A percentile compares a stretch with the other conserved stretches of the same genome.
Conservation (phyloP, 345 rosid species). For the Mercurialis annua region DNA sequence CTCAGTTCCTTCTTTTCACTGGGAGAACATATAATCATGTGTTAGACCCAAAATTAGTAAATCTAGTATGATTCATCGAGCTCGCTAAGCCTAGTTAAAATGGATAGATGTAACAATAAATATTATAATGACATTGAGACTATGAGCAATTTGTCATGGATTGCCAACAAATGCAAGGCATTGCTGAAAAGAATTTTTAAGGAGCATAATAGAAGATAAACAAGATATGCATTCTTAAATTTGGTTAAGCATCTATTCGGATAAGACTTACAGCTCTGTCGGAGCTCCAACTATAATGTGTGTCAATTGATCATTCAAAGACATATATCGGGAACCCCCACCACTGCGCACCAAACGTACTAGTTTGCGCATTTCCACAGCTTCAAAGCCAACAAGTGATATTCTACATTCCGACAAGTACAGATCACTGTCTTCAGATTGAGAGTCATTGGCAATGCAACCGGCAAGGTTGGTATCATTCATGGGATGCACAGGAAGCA, state of each 20-base stretch:
- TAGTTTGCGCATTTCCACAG: conserved; percentile 72
- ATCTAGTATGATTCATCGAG: conserved; percentile 1
- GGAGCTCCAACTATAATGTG: conserved; percentile 85
- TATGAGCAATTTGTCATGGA: not conserved
- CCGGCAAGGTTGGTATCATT: conserved; percentile 45
- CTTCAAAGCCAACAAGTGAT: conserved; percentile 78
- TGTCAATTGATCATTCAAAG: conserved; percentile 65
- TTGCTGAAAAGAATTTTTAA: not conserved
- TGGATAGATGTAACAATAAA: not conserved
- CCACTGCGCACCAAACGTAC: conserved; percentile 72
- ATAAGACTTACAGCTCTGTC: conserved; percentile 72
- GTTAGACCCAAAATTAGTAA: conserved; percentile 16
- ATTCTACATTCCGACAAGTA: conserved; percentile 88
- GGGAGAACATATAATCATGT: conserved; percentile 19
- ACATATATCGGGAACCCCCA: conserved; percentile 78
- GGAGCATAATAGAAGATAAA: conserved; percentile 10
- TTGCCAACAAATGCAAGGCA: not conserved
- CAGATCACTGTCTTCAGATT: conserved; percentile 71
- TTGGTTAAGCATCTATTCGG: not conserved
- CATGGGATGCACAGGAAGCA: conserved; percentile 32
- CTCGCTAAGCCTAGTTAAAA: not conserved
- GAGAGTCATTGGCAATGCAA: conserved; percentile 72
- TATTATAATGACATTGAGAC: not conserved
- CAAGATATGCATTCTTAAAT: conserved; percentile 7
- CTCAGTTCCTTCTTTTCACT: conserved; percentile 85